Evolutionary conservation across 352 stramenopile genomes (phyloP).

Genomic region (Globisporangium splendens): DNA sequence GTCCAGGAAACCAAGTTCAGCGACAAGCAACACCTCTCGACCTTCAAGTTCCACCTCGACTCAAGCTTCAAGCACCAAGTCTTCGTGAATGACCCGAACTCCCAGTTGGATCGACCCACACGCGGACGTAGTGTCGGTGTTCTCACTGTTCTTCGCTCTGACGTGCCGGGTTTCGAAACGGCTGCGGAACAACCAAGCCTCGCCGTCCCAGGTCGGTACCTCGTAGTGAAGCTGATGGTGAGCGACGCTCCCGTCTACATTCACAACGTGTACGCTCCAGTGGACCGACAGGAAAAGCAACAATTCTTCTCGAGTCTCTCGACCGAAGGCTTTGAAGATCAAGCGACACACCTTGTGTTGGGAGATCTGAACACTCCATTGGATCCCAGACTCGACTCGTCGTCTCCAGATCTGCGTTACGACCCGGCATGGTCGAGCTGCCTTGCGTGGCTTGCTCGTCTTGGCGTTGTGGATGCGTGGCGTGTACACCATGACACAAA

Average conservation of each 20-base stretch:
- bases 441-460: slow-evolving; percentile 14
- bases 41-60: slow-evolving; percentile 8
- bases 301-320: slow-evolving; percentile 6
- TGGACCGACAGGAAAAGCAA: not conserved
- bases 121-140: not conserved
- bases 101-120: not conserved
- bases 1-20: slow-evolving; percentile 12
- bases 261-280: slow-evolving; percentile 15
- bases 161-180: slow-evolving; percentile 2
- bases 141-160: not conserved
- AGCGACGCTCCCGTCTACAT: slow-evolving; percentile 5
- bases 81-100: slow-evolving; percentile 6
- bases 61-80: slow-evolving; percentile 1
- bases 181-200: slow-evolving; percentile 2
- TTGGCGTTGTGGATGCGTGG: not conserved
- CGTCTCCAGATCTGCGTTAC: not conserved
- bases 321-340: slow-evolving; percentile 8
- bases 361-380: slow-evolving; percentile 18
- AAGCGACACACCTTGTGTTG: slow-evolving; percentile 5
- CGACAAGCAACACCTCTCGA: not conserved
- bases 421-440: slow-evolving; percentile 10
- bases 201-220: slow-evolving; percentile 3
- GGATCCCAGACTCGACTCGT: slow-evolving; percentile 10
- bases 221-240: slow-evolving; percentile 6
- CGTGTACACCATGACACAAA: slow-evolving; percentile 2